Base-by-base conservation (phyloP, 257 asterid species). In the Penstemon davidsonii region DNA sequence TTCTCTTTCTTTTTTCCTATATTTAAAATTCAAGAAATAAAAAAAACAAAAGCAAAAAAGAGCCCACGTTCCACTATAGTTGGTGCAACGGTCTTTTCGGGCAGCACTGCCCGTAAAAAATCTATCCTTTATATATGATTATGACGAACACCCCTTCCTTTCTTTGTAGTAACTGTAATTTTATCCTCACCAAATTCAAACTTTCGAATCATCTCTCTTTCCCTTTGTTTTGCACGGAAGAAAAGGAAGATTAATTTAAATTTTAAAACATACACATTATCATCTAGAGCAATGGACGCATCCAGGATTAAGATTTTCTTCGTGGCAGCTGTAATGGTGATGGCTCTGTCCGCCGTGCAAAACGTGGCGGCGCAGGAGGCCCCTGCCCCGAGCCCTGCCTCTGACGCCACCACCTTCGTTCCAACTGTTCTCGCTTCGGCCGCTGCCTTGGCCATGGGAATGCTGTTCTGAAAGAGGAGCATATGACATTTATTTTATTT, bases 281-380 rank as follows among this genome's bases (percentile, higher is more conserved):
- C 12, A 7, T 5, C 6, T 64, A 18, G 0, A 74, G 5, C 47
- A 66, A 87, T 84, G 91, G 90, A 74, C 62, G 87, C 87, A 41
- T 67, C 76, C 88, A 80, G 77, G 79, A 80, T 79, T 79, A 85
- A 83, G 69, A 55, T 61, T 1, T 40, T 79, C 25, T 7, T 82
- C 52, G 72, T 75, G 4, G 82, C 77, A 0, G 53, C 74, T 4
- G 52, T 81, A 69, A 55, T 80, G 41, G 76, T 78, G 72, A 47
- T 81, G 51, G 78, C 80, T 0, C 15, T 75, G 44, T 70, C 77
- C 5, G 60, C 77, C 53, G 79, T 78, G 36, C 83, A 77, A 42
- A 75, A 69, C 15, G 84, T 61, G 62, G 64, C 77, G 3, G 85
- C 85, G 44, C 53, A 49, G 36, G 77, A 60, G 53, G 83, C 88